These are phyloP conservation scores for Hygrocybe punicea DNA, from an alignment of 768 basidiomycete genomes.

Conservation along the genomic window DNA sequence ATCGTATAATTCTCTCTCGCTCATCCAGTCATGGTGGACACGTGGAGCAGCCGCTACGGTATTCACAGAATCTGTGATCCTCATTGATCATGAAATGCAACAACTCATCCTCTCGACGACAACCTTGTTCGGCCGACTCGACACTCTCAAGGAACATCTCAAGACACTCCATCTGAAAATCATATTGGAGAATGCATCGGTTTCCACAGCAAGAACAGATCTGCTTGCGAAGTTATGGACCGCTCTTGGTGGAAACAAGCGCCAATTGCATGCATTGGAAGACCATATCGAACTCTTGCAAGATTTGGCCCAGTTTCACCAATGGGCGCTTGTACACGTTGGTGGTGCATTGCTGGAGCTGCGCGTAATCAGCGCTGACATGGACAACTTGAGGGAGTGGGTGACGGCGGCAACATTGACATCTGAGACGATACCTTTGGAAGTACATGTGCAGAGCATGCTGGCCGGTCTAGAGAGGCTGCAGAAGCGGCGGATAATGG, in stretches of 20 bases:
- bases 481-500: background rate
- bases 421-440: background rate
- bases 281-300: background rate
- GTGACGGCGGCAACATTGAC: background rate
- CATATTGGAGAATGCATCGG: background rate
- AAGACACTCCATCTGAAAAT: background rate
- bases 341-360: background rate
- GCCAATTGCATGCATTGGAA: background rate
- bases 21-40: background rate
- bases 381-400: background rate
- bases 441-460: background rate
- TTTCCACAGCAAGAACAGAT: background rate
- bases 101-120: background rate
- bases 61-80: background rate
- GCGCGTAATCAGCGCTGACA: background rate
- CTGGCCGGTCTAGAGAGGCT: background rate
- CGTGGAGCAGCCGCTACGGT: background rate
- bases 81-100: background rate
- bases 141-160: background rate
- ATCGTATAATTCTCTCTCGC: background rate
- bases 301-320: background rate
- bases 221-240: background rate
- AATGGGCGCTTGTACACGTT: background rate
- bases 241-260: background rate
- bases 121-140: background rate